Conservation (phyloP, 768 basidiomycete genomes). For the Sistotremastrum niveocremeum region DNA sequence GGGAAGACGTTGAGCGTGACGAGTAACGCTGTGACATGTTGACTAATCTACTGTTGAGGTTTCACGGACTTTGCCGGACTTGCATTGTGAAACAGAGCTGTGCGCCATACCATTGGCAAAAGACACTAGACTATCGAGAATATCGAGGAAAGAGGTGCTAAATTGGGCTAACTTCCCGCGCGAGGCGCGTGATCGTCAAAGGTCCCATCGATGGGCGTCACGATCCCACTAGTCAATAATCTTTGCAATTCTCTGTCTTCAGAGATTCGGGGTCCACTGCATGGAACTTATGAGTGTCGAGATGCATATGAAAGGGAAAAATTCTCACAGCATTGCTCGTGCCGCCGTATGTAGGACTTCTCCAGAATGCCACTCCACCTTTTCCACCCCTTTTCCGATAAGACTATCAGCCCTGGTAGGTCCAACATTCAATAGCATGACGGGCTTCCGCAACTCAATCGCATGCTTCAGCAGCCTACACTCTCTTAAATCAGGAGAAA, state of each 20-base stretch:
- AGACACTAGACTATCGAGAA: not conserved
- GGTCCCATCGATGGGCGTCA: not conserved
- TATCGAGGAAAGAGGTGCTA: not conserved
- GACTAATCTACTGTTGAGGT: not conserved
- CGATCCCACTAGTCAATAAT: conserved; percentile 4
- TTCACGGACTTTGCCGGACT: not conserved
- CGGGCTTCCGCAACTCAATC: conserved; percentile 57
- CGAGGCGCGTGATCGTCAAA: not conserved
- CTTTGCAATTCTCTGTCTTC: not conserved
- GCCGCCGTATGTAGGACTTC: conserved; percentile 19
- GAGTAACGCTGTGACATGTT: not conserved
- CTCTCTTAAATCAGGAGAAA: not conserved
- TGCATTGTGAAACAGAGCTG: not conserved
- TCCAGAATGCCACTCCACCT: conserved; percentile 27
- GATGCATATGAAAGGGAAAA: not conserved
- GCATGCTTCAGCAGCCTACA: conserved; percentile 69
- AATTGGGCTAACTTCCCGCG: not conserved
- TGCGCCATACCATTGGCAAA: not conserved
- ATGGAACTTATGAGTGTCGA: not conserved
- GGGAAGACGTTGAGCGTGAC: too few species aligned
- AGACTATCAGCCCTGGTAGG: conserved; percentile 68
- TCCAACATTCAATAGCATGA: conserved; percentile 76
- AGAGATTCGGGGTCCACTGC: not conserved
- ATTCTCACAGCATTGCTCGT: conserved; percentile 7
- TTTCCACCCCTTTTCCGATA: conserved; percentile 16